Base-by-base conservation (phyloP, 78 protist species). In the Tieghemostelium lacteum region DNA sequence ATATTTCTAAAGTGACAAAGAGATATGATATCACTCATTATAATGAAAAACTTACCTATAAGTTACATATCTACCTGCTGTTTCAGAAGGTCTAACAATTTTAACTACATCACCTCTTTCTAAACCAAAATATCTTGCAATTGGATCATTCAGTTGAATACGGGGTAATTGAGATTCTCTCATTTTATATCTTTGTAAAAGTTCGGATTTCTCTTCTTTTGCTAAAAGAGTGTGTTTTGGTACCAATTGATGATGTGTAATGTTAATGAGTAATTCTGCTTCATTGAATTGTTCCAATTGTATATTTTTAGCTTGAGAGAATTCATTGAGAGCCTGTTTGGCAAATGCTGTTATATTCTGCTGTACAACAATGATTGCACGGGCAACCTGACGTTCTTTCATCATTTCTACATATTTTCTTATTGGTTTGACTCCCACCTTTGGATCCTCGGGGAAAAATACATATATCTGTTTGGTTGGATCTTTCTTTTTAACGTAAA, bases 11-110 rank as follows among this genome's bases (percentile, higher is more conserved):
- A n/a, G n/a, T n/a, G n/a, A n/a, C n/a, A n/a, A n/a, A n/a, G n/a
- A n/a, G n/a, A n/a, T n/a, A n/a, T n/a, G n/a, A n/a, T n/a, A n/a
- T n/a, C n/a, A n/a, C n/a, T n/a, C n/a, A n/a, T n/a, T n/a, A n/a
- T n/a, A n/a, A n/a, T n/a, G 34, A 19, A 62, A 33, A 12, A 29
- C 34, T n/a, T 16, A 83, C 75, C 91, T 83, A 31, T 97, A 98
- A 16, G 99, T 96, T 58, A 96, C 92, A 89, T 98, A 98, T 61
- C 95, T 67, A 16, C 99, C 99, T 24, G 99, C 99, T 16, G 99
- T 97, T 65, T 98, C 99, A 1, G 95, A 86, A 24, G 94, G 78
- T 28, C 99, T 88, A 36, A 86, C 39, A 67, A 98, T 98, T 49
- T 73, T 75, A n/a, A 98, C 97, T 0, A 98, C 98, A 61, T 96